These are phyloP conservation scores for Penicillium steckii DNA, from an alignment of 495 filamentous ascomycete genomes.

Conservation along the genomic window DNA sequence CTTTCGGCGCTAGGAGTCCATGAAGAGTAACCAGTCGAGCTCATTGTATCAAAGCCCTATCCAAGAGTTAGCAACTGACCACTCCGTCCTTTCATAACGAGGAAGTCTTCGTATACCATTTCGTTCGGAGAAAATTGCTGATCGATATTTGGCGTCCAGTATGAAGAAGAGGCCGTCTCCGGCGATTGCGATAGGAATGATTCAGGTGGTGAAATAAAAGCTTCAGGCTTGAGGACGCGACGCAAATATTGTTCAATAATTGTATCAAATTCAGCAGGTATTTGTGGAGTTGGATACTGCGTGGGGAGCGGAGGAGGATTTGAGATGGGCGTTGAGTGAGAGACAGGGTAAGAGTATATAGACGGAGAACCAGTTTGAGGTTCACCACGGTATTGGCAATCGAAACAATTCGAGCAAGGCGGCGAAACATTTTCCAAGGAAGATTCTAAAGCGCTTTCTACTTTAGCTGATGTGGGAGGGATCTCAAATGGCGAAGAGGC, in stretches of 20 bases:
- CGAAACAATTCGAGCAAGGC: conserved; percentile 1
- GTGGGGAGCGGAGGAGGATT: neutral
- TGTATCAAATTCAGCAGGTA: neutral
- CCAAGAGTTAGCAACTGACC: neutral
- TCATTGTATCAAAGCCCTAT: conserved; percentile 2
- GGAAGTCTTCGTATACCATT: neutral
- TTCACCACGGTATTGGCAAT: neutral
- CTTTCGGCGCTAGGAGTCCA: conserved; percentile 3
- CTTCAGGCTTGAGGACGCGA: conserved; percentile 10
- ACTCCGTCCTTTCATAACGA: neutral
- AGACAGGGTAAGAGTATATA: conserved; percentile 1
- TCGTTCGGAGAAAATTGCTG: conserved; percentile 2
- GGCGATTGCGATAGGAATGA: neutral
- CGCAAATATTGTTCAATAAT: conserved; percentile 10
- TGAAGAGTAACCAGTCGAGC: neutral
- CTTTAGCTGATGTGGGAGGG: neutral
- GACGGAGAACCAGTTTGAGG: neutral
- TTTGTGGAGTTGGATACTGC: neutral
- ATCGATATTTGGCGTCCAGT: conserved; percentile 13
- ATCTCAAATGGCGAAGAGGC: neutral
- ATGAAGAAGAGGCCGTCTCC: neutral
- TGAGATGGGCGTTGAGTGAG: neutral
- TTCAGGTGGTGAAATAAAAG: conserved; percentile 3
- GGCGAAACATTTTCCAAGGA: neutral
- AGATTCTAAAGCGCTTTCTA: neutral